Percentiles rank a stretch among this genome's conserved stretches.
Evolutionary conservation across 768 basidiomycete genomes (phyloP).

Genomic region (Coprinopsis cinerea): DNA sequence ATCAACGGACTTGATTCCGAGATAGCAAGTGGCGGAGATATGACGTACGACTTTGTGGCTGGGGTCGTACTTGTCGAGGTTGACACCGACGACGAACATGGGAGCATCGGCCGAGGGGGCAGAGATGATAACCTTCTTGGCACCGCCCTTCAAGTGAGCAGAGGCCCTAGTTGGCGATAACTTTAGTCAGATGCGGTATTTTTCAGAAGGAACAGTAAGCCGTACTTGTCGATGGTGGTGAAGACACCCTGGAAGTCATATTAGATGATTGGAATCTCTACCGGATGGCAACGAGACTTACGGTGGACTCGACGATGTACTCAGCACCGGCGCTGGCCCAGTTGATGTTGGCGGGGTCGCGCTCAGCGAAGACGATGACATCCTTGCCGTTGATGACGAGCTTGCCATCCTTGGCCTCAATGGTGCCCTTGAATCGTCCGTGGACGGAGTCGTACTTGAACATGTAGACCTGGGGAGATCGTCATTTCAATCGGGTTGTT

Average conservation of each 20-base stretch:
- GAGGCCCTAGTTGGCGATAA: slow-evolving; percentile 56
- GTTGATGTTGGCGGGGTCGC: slow-evolving; percentile 78
- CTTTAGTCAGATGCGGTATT: slow-evolving; percentile 8
- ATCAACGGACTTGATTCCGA: neutral
- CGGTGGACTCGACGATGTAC: slow-evolving; percentile 96
- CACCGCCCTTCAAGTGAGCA: slow-evolving; percentile 94
- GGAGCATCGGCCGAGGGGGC: slow-evolving; percentile 96
- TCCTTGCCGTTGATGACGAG: slow-evolving; percentile 77
- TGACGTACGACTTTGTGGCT: slow-evolving; percentile 74
- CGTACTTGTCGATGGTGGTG: slow-evolving; percentile 87
- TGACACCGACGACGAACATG: slow-evolving; percentile 94
- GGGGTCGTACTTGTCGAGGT: slow-evolving; percentile 87
- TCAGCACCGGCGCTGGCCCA: slow-evolving; percentile 82
- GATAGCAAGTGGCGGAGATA: neutral
- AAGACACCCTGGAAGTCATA: slow-evolving; percentile 77
- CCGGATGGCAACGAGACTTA: slow-evolving; percentile 27
- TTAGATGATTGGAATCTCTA: slow-evolving; percentile 15
- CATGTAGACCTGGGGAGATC: slow-evolving; percentile 78
- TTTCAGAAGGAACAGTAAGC: slow-evolving; percentile 11
- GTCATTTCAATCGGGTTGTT: neutral
- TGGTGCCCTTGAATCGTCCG: slow-evolving; percentile 83
- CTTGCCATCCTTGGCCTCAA: slow-evolving; percentile 83
- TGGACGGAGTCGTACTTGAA: slow-evolving; percentile 97
- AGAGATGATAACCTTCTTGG: slow-evolving; percentile 99
- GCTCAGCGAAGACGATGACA: slow-evolving; percentile 77